Evolutionary conservation across 2,329 filamentous ascomycete genomes (phyloP).

Genomic region (Verticillium longisporum): DNA sequence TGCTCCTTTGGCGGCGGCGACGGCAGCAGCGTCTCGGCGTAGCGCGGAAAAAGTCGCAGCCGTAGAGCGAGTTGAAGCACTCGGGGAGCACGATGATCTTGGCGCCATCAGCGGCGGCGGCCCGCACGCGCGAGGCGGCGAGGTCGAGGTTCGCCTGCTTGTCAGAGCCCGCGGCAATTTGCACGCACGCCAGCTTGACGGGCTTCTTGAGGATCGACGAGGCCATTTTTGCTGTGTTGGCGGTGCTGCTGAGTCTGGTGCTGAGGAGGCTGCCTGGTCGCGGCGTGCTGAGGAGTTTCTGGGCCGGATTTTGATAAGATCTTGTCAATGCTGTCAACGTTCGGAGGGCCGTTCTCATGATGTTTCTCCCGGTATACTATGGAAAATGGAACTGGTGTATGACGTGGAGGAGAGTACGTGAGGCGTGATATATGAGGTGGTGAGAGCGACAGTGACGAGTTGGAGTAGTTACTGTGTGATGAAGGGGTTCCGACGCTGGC

Average conservation of each 20-base stretch:
- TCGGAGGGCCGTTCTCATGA: not conserved
- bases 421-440: not conserved
- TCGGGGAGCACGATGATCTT: conserved; percentile 89
- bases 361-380: not conserved
- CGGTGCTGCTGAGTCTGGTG: not conserved
- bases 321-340: not conserved
- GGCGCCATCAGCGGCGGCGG: conserved; percentile 70
- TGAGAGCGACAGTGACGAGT: not conserved
- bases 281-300: not conserved
- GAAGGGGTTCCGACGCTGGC: not conserved
- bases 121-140: conserved; percentile 75
- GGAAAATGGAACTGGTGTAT: not conserved
- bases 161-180: conserved; percentile 74
- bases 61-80: conserved; percentile 99
- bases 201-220: conserved; percentile 60
- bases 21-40: conserved; percentile 80
- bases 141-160: conserved; percentile 78
- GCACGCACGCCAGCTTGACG: conserved; percentile 73
- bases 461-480: not conserved
- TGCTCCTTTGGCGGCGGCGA: conserved; percentile 63
- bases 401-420: not conserved
- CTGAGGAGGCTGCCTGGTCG: not conserved
- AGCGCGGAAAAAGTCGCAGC: conserved; percentile 80
- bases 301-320: not conserved
- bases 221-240: conserved; percentile 9